Percentiles rank a stretch among this genome's conserved stretches.
These are phyloP conservation scores for Myriosclerotinia curreyana DNA, from an alignment of 2,329 filamentous ascomycete genomes.

Conservation along the genomic window DNA sequence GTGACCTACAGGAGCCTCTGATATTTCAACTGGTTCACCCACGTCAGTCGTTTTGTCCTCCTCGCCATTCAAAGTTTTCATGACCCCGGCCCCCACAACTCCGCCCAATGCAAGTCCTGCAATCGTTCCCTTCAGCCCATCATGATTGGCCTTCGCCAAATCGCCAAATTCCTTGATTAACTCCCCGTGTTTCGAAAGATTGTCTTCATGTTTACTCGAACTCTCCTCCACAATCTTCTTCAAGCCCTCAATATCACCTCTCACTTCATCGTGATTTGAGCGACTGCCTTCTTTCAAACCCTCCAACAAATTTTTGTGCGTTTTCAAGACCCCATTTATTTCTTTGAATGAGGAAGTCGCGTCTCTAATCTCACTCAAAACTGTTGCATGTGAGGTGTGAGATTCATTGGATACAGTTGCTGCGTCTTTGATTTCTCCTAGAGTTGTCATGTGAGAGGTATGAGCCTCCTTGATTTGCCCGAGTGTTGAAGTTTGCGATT, in stretches of 20 bases:
- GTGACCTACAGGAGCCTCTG: not conserved
- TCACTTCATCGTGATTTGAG: constrained; percentile 27
- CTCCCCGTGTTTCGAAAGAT: constrained; percentile 24
- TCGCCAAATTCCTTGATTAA: constrained; percentile 26
- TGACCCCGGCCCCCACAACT: constrained; percentile 20
- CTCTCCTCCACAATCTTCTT: constrained; percentile 31
- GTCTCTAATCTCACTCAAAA: constrained; percentile 23
- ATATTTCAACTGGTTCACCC: not conserved
- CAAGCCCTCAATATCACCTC: constrained; percentile 29
- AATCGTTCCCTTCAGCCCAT: constrained; percentile 29
- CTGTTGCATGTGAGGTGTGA: constrained; percentile 19
- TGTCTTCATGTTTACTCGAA: constrained; percentile 25
- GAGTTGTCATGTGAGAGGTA: constrained; percentile 20
- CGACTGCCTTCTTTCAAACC: constrained; percentile 24
- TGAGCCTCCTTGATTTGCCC: constrained; percentile 24
- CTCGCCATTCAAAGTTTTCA: not conserved
- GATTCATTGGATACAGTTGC: constrained; percentile 26
- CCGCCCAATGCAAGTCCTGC: constrained; percentile 30
- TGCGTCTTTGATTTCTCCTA: constrained; percentile 31
- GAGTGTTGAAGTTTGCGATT: constrained; percentile 26
- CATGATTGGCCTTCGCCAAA: constrained; percentile 31
- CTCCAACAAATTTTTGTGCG: constrained; percentile 29
- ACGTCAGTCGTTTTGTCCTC: not conserved
- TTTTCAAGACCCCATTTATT: not conserved
- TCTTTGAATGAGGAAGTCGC: not conserved